Evolutionary conservation across 495 filamentous ascomycete genomes (phyloP).

Genomic region (Trichoderma erinaceum): DNA sequence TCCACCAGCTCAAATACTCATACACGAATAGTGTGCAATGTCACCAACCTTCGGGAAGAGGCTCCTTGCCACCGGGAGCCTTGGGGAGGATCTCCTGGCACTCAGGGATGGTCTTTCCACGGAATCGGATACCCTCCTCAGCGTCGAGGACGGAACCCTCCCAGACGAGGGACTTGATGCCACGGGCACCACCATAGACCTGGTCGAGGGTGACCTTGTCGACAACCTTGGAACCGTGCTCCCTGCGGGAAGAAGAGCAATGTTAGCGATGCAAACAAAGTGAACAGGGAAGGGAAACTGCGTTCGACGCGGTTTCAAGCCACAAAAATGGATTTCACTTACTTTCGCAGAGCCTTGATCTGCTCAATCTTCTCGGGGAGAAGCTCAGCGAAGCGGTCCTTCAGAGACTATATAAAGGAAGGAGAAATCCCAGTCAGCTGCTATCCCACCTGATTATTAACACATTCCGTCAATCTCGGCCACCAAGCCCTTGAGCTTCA

Average conservation of each 20-base stretch:
- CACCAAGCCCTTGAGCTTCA: not conserved
- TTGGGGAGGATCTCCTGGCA: constrained; percentile 96
- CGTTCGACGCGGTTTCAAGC: not conserved
- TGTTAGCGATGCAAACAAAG: constrained; percentile 9
- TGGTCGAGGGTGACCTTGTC: constrained; percentile 99
- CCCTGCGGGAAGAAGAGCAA: constrained; percentile 45
- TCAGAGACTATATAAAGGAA: constrained; percentile 62
- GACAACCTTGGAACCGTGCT: constrained; percentile 87
- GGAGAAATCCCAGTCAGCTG: not conserved
- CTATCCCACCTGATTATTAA: not conserved
- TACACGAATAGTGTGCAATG: constrained; percentile 7
- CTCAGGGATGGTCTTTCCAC: constrained; percentile 96
- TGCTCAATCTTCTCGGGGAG: constrained; percentile 95
- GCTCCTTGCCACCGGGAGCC: constrained; percentile 91
- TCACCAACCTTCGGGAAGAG: constrained; percentile 77
- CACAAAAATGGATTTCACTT: constrained; percentile 29
- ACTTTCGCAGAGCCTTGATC: constrained; percentile 97
- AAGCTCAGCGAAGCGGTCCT: constrained; percentile 95
- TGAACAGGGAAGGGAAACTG: constrained; percentile 19
- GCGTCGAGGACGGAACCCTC: constrained; percentile 97
- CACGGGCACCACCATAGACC: constrained; percentile 97
- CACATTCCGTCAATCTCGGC: not conserved
- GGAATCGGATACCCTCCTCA: constrained; percentile 98
- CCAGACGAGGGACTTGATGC: constrained; percentile 97
- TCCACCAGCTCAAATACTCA: not conserved